phyloP scores from a whole-genome alignment of 192 early-diverging fungal genomes.

The Powellomyces hirtus region DNA sequence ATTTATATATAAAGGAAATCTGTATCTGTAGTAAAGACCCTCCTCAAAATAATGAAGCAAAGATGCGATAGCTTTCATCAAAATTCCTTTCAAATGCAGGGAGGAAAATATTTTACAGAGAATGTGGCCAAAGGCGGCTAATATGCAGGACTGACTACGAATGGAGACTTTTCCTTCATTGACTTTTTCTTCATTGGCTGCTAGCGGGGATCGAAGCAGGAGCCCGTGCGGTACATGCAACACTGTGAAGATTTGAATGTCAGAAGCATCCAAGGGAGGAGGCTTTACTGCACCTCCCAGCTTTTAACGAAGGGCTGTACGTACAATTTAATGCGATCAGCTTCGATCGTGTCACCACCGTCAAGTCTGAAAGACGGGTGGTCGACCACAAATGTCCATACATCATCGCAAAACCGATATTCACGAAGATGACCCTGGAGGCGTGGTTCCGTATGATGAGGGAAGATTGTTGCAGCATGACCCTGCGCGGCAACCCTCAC shows the following conservation, averaged over 20 bases:
- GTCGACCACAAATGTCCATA: constrained; percentile 95
- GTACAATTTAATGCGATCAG: constrained; percentile 87
- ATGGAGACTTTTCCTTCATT: too few relatives aligned
- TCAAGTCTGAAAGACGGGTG: constrained; percentile 88
- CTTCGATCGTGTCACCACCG: constrained; percentile 64
- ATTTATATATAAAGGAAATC: too few relatives aligned
- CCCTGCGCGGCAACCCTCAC: background rate
- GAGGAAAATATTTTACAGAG: too few relatives aligned
- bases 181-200: too few relatives aligned
- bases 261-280: too few relatives aligned
- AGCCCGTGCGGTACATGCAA: constrained; percentile 6
- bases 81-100: too few relatives aligned
- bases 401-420: constrained; percentile 96
- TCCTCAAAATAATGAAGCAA: too few relatives aligned
- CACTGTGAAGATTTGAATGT: background rate
- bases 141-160: too few relatives aligned
- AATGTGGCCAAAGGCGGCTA: too few relatives aligned
- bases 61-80: too few relatives aligned
- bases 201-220: too few relatives aligned
- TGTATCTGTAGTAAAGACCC: too few relatives aligned
- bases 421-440: constrained; percentile 78
- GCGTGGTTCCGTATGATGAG: background rate
- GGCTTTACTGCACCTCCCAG: background rate
- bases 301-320: background rate
- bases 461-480: background rate